Base-by-base conservation (phyloP, 2,329 filamentous ascomycete species). In the Pseudocercospora crystallina region DNA sequence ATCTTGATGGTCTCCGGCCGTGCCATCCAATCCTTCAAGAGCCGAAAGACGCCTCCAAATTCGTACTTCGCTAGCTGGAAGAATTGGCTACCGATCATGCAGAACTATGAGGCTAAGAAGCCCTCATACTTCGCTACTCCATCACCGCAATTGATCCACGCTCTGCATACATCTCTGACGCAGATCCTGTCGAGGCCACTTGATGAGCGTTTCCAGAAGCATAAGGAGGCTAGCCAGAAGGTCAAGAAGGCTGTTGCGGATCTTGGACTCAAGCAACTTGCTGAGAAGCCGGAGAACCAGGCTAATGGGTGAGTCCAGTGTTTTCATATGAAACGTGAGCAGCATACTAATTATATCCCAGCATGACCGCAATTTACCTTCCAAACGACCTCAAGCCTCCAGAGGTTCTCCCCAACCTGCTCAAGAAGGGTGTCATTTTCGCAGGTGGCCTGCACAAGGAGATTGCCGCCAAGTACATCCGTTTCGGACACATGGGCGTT, bases 31-130 rank as follows among this genome's bases (percentile, higher is more conserved):
- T 76, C 78, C 9, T 87, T 95, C 73, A 83, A 92, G 73, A 81
- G 78, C 63, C 83, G 94, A 69, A 92, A 92, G 77, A 85, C 84
- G 9, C 86, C 87, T 10, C 89, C 91, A 1, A 80, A 84, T 14
- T 88, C 90, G 15, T 99, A 97, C 80, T 99, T 96, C 73, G 91
- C 89, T 48, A 95, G 89, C 10, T 89, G 96, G 79, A 91, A 90
- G 80, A 97, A 97, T 75, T 99, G 94, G 94, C 77, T 91, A 50
- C 92, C 92, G 9, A 87, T 99, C 73, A 97, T 99, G 92, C 85
- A 94, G 76, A 97, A 96, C 76, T 99, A 99, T 73, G 94, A 99
- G 76, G 89, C 90, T 58, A 90, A 91, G 78, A 99, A 97, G 77
- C 84, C 94, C 33, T 95, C 90, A 2, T 99, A 99, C 79, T 99